Conservation (phyloP, 129 eudicot species). For the Dittrichia graveolens region DNA sequence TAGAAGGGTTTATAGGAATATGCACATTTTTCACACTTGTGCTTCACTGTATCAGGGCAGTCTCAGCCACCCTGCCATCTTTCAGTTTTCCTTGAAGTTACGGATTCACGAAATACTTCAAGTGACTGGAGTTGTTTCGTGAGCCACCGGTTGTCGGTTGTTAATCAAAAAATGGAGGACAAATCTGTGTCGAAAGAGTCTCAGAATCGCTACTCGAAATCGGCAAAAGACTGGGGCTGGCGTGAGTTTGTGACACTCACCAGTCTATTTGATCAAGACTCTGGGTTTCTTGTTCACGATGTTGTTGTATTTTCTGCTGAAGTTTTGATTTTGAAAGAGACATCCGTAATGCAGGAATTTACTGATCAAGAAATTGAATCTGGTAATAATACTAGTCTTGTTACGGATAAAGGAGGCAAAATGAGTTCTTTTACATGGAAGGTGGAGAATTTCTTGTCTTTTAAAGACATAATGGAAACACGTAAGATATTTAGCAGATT, state of each 20-base stretch:
- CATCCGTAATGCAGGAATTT: conserved; percentile 69
- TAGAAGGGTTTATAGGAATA: conserved; percentile 15
- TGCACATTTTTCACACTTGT: conserved; percentile 38
- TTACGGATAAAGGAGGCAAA: conserved; percentile 48
- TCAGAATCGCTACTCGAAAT: conserved; percentile 96
- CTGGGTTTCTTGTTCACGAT: conserved; percentile 90
- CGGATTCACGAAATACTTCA: conserved; percentile 86
- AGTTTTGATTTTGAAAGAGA: conserved; percentile 89
- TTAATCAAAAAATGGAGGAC: conserved; percentile 87
- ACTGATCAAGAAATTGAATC: conserved; percentile 59
- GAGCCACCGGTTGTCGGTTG: conserved; percentile 92
- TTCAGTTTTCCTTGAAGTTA: conserved; percentile 96
- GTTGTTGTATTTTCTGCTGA: conserved; percentile 86
- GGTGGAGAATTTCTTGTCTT: conserved; percentile 94
- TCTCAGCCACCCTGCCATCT: conserved; percentile 99
- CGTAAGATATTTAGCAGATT: conserved; percentile 94
- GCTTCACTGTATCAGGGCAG: conserved; percentile 92
- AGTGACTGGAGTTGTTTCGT: conserved; percentile 99
- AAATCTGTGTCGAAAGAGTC: conserved; percentile 93
- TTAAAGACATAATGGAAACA: conserved; percentile 98
- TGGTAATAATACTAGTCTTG: conserved; percentile 38
- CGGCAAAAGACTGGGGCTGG: conserved; percentile 99
- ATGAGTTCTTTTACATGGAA: conserved; percentile 95
- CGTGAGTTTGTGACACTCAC: conserved; percentile 98
- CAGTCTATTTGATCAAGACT: conserved; percentile 96